These are phyloP conservation scores for Trifolium dubium DNA, from an alignment of 306 rosid genomes.

Conservation along the genomic window DNA sequence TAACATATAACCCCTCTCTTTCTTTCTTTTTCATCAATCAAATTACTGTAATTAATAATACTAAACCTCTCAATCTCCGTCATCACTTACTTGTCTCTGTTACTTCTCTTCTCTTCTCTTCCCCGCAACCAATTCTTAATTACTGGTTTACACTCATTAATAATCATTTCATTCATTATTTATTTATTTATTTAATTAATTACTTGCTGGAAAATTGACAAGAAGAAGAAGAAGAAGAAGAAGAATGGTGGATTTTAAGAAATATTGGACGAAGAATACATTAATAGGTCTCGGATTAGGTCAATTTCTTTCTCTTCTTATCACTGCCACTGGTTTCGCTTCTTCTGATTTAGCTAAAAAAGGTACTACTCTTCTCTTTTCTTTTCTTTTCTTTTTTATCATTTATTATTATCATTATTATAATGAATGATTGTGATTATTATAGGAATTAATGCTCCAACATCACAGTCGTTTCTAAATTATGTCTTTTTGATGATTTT, in stretches of 20 bases:
- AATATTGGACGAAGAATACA: constrained; percentile 65
- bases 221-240: background rate
- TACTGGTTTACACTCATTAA: no score
- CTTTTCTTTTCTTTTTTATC: no score
- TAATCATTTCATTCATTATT: background rate
- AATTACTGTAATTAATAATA: no score
- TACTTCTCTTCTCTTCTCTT: background rate
- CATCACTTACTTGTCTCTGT: background rate
- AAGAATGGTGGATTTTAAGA: constrained; percentile 17
- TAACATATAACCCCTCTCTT: no score
- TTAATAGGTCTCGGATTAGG: constrained; percentile 88
- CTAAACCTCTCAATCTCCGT: no score
- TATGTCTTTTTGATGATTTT: constrained; percentile 76
- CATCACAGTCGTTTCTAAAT: constrained; percentile 88
- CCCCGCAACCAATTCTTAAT: background rate
- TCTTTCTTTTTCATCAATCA: no score
- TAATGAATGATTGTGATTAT: background rate
- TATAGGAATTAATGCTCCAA: constrained; percentile 83
- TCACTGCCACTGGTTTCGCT: constrained; percentile 87
- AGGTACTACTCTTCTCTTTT: background rate
- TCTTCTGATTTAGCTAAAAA: constrained; percentile 85
- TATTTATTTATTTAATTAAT: background rate
- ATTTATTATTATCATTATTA: no score
- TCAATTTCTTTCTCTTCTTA: constrained; percentile 86
- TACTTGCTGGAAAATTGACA: background rate